Evolutionary conservation across 345 rosid genomes (phyloP).

Genomic region (Aquilaria sinensis): DNA sequence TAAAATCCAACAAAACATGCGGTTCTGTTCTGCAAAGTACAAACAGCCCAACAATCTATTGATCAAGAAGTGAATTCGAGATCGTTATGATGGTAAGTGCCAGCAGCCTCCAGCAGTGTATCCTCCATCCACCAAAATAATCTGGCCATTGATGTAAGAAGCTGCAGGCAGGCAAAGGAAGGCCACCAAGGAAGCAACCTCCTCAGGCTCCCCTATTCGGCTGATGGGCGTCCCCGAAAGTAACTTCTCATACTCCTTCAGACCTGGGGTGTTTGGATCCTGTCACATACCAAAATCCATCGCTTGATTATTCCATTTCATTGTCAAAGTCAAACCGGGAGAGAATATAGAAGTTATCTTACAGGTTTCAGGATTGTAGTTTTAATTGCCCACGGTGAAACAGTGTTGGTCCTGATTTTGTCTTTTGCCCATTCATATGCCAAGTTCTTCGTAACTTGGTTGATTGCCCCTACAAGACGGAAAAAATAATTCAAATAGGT

Average conservation of each 20-base stretch:
- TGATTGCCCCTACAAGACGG: constrained; percentile 34
- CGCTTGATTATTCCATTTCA: not conserved
- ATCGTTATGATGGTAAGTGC: not conserved
- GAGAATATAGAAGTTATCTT: not conserved
- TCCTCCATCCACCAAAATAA: constrained; percentile 44
- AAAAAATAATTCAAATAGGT: not conserved
- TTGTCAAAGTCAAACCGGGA: not conserved
- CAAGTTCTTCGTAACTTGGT: constrained; percentile 43
- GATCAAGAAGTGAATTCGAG: too few species aligned
- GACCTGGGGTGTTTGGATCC: not conserved
- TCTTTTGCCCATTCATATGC: constrained; percentile 82
- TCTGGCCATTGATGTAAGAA: constrained; percentile 41
- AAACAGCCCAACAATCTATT: too few species aligned
- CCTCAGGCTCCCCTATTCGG: constrained; percentile 30
- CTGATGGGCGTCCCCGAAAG: constrained; percentile 27
- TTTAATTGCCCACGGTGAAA: constrained; percentile 38
- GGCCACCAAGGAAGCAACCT: constrained; percentile 40
- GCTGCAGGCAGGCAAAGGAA: constrained; percentile 50
- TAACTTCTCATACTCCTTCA: constrained; percentile 8
- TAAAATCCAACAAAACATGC: too few species aligned
- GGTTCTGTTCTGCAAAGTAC: too few species aligned
- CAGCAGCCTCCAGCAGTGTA: constrained; percentile 28
- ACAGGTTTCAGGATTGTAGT: constrained; percentile 24
- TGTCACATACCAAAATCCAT: not conserved
- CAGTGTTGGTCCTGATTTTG: constrained; percentile 46